These are phyloP conservation scores for Diutina rugosa DNA, from an alignment of 1,139 yeast genomes.

Conservation along the genomic window DNA sequence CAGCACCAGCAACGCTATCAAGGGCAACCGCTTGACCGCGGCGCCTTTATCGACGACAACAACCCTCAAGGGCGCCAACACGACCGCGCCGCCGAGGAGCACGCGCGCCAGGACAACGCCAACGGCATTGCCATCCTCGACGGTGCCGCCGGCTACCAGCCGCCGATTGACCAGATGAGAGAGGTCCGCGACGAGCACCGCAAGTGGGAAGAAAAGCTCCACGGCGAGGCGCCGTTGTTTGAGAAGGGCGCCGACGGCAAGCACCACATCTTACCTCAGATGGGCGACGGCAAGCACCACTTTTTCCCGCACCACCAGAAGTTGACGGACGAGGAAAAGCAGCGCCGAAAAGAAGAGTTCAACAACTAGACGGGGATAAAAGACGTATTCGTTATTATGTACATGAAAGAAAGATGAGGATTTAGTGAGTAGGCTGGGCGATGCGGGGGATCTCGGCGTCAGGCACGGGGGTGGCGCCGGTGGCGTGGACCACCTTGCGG, in stretches of 20 bases:
- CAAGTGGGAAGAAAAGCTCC: not conserved
- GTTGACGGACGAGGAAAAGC: not conserved
- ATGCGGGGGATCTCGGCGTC: slow-evolving; percentile 15
- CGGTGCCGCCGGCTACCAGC: not conserved
- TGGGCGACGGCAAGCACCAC: not conserved
- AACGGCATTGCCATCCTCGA: not conserved
- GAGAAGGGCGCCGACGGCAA: not conserved
- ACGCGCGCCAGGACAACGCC: not conserved
- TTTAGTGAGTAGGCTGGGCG: not conserved
- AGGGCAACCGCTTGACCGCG: not conserved
- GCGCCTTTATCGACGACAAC: not conserved
- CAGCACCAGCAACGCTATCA: not conserved
- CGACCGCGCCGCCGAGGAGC: not conserved
- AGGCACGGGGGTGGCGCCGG: slow-evolving; percentile 19
- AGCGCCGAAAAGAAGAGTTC: not conserved
- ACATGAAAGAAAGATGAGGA: not conserved
- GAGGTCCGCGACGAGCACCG: not conserved
- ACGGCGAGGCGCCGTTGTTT: not conserved
- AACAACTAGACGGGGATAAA: not conserved
- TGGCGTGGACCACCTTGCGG: slow-evolving; percentile 15
- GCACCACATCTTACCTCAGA: not conserved
- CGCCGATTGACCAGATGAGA: slow-evolving; percentile 1
- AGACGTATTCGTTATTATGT: not conserved
- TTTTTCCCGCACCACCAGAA: not conserved
- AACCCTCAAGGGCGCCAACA: not conserved